Base-by-base conservation (phyloP, 768 basidiomycete species). In the Hygrophoropsis aurantiaca region DNA sequence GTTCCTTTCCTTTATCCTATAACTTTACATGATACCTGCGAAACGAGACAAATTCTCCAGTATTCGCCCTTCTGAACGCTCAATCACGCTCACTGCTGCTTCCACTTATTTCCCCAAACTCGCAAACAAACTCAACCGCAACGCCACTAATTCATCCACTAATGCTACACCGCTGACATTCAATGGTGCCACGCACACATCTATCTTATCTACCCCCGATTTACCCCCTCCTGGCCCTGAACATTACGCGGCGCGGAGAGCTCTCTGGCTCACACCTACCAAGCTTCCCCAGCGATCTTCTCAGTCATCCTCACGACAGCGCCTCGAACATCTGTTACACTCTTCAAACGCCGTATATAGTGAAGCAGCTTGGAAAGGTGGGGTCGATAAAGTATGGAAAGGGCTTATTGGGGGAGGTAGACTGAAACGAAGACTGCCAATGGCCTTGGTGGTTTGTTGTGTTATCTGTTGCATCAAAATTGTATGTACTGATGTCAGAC, bases 181-280 rank as follows among this genome's bases (percentile, higher is more conserved):
- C 38, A 51, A 43, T 40, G 30, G 26, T 43, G 36, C 42, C 20
- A 46, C 19, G 24, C 38, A 11, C 46, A 46, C 36, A 44, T 35
- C 9, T 32, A 33, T 44, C 20, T 36, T 54, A 41, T 42, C 38
- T 16, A 45, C 44, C 32, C 30, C 53, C 10, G 42, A 54, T 8
- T 67, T 86, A 25, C 84, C 85, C 15, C 72, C 74, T 37, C 80
- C 84, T 5, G 88, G 88, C 0, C 82, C 81, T 16, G 77, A 71
- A 4, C 71, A 81, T 57, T 91, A 85, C 62, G 66, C 67, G 15
- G 84, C 80, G 0, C 78, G 88, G 32, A 74, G 85, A 40, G 70
- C 72, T 5, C 67, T 83, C 25, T 91, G 88, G 88, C 69, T 83
- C 18, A 67, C 60, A 2, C 49, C 63, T 52, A 32, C 40, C 30